These are phyloP conservation scores for Malassezia vespertilionis DNA, from an alignment of 1,284 basidiomycete genomes.

Conservation along the genomic window DNA sequence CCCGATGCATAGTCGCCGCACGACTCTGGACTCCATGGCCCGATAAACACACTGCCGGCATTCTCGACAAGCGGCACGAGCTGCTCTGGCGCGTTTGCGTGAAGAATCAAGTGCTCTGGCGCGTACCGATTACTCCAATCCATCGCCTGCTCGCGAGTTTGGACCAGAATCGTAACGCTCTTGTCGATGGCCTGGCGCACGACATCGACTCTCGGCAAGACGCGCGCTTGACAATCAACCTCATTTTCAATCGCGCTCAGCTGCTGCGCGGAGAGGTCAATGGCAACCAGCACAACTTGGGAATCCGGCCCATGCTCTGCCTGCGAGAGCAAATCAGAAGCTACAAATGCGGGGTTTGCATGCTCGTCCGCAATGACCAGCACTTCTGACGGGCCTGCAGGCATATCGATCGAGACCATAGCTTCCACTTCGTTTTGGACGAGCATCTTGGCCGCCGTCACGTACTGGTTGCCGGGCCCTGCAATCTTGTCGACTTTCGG, in stretches of 20 bases:
- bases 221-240: constrained; percentile 76
- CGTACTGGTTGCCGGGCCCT: constrained; percentile 98
- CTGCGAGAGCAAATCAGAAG: constrained; percentile 90
- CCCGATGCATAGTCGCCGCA: constrained; percentile 98
- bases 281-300: constrained; percentile 83
- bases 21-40: constrained; percentile 61
- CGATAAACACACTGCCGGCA: constrained; percentile 88
- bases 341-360: constrained; percentile 78
- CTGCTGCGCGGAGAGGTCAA: constrained; percentile 58
- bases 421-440: constrained; percentile 98
- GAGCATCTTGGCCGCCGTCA: constrained; percentile 97
- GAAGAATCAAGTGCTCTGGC: constrained; percentile 54
- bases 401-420: constrained; percentile 95
- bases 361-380: constrained; percentile 67
- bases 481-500: constrained; percentile 99
- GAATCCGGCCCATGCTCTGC: constrained; percentile 95
- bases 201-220: constrained; percentile 76
- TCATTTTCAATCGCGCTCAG: constrained; percentile 69
- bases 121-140: constrained; percentile 92
- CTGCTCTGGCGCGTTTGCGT: constrained; percentile 24
- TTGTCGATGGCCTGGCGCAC: constrained; percentile 80
- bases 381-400: constrained; percentile 72
- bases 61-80: constrained; percentile 36
- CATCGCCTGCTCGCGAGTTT: constrained; percentile 64
- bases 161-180: constrained; percentile 72